A percentile compares a stretch with the other conserved stretches of the same genome.
Conservation (phyloP, 495 filamentous ascomycete genomes). For the Apiosordaria backusii region DNA sequence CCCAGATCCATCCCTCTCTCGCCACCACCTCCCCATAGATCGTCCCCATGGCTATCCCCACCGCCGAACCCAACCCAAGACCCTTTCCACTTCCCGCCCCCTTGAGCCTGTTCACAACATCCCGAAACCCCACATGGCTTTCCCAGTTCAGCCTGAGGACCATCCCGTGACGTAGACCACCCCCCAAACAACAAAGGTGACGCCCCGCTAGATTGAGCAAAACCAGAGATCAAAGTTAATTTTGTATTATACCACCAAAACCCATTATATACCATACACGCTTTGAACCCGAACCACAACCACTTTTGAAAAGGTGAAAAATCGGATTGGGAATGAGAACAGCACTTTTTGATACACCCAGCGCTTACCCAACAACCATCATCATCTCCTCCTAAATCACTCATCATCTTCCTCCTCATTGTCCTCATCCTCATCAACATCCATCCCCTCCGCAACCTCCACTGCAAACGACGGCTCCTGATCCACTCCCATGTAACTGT, state of each 20-base stretch:
- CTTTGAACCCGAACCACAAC: slow-evolving; percentile 9
- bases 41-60: not conserved
- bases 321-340: not conserved
- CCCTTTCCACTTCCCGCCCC: slow-evolving; percentile 3
- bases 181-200: slow-evolving; percentile 2
- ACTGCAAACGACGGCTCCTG: slow-evolving; percentile 89
- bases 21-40: not conserved
- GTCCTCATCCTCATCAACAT: slow-evolving; percentile 85
- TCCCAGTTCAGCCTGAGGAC: not conserved
- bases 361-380: not conserved
- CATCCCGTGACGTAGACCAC: not conserved
- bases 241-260: slow-evolving; percentile 15
- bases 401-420: slow-evolving; percentile 61
- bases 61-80: not conserved
- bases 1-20: not conserved
- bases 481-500: slow-evolving; percentile 96
- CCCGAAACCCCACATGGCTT: not conserved
- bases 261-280: slow-evolving; percentile 22
- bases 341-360: not conserved
- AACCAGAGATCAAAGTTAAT: slow-evolving; percentile 13
- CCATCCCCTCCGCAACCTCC: slow-evolving; percentile 85
- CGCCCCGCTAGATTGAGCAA: not conserved
- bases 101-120: slow-evolving; percentile 1
- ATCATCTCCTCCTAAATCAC: not conserved
- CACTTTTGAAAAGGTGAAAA: not conserved